A percentile compares a stretch with the other conserved stretches of the same genome.
Evolutionary conservation across 176 grass and related monocot genomes (phyloP).

Genomic region (Calamus simplicifolius): DNA sequence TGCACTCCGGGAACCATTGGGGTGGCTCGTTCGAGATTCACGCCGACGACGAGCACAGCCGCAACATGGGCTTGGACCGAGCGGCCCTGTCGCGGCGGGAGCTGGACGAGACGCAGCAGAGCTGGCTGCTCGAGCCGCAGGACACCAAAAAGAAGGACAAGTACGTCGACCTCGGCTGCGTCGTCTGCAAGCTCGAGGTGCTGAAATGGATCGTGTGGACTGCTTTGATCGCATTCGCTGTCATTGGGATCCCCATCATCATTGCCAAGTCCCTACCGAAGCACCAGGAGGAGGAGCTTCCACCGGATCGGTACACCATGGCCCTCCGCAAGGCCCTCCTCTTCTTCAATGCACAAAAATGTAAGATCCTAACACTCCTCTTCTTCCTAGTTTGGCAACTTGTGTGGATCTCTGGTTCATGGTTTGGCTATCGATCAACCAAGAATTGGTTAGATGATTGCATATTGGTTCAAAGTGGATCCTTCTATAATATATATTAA

Average conservation of each 20-base stretch:
- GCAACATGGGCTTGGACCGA: slow-evolving; percentile 70
- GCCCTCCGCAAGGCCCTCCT: slow-evolving; percentile 87
- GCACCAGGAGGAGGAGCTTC: slow-evolving; percentile 47
- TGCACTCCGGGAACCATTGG: slow-evolving; percentile 77
- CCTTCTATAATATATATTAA: no score
- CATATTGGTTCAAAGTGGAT: no score
- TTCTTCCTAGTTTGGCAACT: neutral
- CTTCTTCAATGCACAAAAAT: slow-evolving; percentile 99
- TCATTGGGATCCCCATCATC: slow-evolving; percentile 76
- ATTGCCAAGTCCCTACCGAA: slow-evolving; percentile 84
- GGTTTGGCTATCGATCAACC: no score
- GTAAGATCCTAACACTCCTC: slow-evolving; percentile 24
- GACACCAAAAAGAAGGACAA: slow-evolving; percentile 92
- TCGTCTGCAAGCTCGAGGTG: slow-evolving; percentile 71
- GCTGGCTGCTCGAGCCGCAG: slow-evolving; percentile 77
- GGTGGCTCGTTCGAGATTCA: slow-evolving; percentile 85
- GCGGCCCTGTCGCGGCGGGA: slow-evolving; percentile 55
- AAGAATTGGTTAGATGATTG: no score
- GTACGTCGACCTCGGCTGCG: slow-evolving; percentile 83
- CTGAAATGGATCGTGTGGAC: slow-evolving; percentile 65
- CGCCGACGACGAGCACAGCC: slow-evolving; percentile 63
- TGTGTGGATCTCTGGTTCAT: no score
- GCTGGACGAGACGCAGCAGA: slow-evolving; percentile 95
- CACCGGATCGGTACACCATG: slow-evolving; percentile 58
- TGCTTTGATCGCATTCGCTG: slow-evolving; percentile 49